phyloP scores from a whole-genome alignment of 164 flowering plant species.

The Annona cherimola region DNA sequence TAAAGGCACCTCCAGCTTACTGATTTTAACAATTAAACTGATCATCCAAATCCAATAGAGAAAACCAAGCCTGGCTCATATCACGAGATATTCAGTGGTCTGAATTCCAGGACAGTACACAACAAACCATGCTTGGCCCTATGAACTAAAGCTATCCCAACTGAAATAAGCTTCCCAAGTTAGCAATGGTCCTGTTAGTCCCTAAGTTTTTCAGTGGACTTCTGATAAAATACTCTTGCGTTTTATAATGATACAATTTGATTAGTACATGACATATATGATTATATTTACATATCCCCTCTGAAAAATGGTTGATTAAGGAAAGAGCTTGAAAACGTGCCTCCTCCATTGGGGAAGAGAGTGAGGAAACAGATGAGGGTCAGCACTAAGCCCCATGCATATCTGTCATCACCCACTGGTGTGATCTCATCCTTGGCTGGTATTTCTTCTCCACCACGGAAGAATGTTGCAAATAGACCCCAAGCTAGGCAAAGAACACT shows the following conservation, averaged over 20 bases:
- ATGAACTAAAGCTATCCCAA: too few species aligned
- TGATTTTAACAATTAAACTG: too few species aligned
- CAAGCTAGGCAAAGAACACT: slow-evolving; percentile 91
- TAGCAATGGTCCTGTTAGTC: too few species aligned
- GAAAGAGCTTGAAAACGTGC: slow-evolving; percentile 83
- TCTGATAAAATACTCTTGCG: neutral
- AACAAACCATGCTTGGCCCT: too few species aligned
- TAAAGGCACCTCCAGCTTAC: too few species aligned
- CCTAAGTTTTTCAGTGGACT: neutral
- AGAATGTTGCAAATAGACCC: slow-evolving; percentile 93
- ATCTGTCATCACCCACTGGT: slow-evolving; percentile 74
- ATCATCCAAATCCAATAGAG: too few species aligned
- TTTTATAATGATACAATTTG: neutral
- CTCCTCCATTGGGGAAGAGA: slow-evolving; percentile 87
- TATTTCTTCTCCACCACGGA: slow-evolving; percentile 88
- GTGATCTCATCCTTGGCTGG: slow-evolving; percentile 92
- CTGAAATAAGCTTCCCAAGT: too few species aligned
- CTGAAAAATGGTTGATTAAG: slow-evolving; percentile 67
- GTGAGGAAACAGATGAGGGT: slow-evolving; percentile 84
- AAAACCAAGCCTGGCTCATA: too few species aligned
- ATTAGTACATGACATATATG: neutral
- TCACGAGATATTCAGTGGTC: too few species aligned
- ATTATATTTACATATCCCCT: slow-evolving; percentile 43
- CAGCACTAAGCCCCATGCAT: slow-evolving; percentile 74
- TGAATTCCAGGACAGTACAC: too few species aligned